A percentile compares a stretch with the other conserved stretches of the same genome.
These are phyloP conservation scores for Citrullus colocynthis DNA, from an alignment of 306 rosid species.

Conservation along the genomic window DNA sequence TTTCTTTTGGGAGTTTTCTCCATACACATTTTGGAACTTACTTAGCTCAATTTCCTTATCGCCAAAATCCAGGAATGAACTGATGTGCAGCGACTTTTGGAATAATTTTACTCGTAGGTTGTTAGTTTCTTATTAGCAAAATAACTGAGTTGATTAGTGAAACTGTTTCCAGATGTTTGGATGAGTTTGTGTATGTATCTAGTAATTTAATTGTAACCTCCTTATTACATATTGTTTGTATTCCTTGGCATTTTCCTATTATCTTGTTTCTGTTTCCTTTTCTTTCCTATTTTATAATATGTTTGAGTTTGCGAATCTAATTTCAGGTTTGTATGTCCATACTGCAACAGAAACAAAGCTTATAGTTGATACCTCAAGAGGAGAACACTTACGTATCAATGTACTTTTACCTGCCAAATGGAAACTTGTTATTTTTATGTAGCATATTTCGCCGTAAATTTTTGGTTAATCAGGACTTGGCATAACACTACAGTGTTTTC, in stretches of 20 bases:
- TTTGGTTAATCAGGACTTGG: not conserved
- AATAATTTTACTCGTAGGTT: not conserved
- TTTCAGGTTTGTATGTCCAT: conserved; percentile 71
- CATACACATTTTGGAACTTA: not conserved
- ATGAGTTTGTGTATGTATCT: not conserved
- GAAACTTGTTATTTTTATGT: not conserved
- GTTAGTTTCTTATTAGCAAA: not conserved
- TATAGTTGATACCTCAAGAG: conserved; percentile 91
- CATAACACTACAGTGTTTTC: not conserved
- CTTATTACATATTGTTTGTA: not conserved
- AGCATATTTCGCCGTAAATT: too few relatives aligned
- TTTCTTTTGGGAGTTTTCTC: not conserved
- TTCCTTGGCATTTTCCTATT: not conserved
- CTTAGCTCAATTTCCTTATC: not conserved
- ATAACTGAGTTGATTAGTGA: not conserved
- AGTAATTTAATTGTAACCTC: not conserved
- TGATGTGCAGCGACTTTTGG: not conserved
- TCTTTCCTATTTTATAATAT: not conserved
- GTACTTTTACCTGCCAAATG: conserved; percentile 27
- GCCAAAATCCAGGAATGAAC: not conserved
- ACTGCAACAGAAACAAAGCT: conserved; percentile 78
- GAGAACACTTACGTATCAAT: conserved; percentile 86
- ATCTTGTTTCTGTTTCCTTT: not conserved
- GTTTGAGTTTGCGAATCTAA: not conserved
- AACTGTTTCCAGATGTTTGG: not conserved